phyloP scores from a whole-genome alignment of 768 basidiomycete genomes.

The Megacollybia marginata region DNA sequence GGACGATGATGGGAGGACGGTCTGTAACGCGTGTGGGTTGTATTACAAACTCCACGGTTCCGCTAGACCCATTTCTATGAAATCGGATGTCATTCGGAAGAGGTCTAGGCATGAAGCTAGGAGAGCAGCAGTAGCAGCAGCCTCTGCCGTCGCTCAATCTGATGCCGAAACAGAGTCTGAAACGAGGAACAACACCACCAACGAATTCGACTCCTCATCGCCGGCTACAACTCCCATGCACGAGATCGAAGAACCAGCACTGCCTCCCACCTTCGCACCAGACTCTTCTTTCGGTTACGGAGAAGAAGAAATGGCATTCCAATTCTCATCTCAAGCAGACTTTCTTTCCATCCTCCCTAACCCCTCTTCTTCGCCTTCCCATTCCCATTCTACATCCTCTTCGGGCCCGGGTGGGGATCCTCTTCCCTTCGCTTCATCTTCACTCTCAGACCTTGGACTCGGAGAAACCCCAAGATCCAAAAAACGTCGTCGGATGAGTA shows the following conservation, averaged over 20 bases:
- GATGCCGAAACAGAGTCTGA: slow-evolving; percentile 53
- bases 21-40: slow-evolving; percentile 86
- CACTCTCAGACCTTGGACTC: slow-evolving; percentile 54
- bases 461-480: slow-evolving; percentile 19
- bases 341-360: slow-evolving; percentile 42
- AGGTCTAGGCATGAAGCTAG: slow-evolving; percentile 78
- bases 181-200: slow-evolving; percentile 33
- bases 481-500: slow-evolving; percentile 47
- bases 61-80: slow-evolving; percentile 84
- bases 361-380: slow-evolving; percentile 45
- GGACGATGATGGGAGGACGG: slow-evolving; percentile 86
- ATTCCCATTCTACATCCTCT: slow-evolving; percentile 65
- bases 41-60: slow-evolving; percentile 86
- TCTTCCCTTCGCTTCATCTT: slow-evolving; percentile 34
- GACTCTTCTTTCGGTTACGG: no score
- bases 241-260: no score
- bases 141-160: slow-evolving; percentile 64
- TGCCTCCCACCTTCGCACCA: no score
- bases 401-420: slow-evolving; percentile 60
- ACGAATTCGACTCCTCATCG: no score
- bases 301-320: no score
- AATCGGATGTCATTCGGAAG: slow-evolving; percentile 85
- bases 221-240: no score
- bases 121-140: slow-evolving; percentile 46
- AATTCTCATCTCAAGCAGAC: slow-evolving; percentile 5